A percentile compares a stretch with the other conserved stretches of the same genome.
Evolutionary conservation across 2,329 filamentous ascomycete genomes (phyloP).

Genomic region (Fonsecaea pugnacius): DNA sequence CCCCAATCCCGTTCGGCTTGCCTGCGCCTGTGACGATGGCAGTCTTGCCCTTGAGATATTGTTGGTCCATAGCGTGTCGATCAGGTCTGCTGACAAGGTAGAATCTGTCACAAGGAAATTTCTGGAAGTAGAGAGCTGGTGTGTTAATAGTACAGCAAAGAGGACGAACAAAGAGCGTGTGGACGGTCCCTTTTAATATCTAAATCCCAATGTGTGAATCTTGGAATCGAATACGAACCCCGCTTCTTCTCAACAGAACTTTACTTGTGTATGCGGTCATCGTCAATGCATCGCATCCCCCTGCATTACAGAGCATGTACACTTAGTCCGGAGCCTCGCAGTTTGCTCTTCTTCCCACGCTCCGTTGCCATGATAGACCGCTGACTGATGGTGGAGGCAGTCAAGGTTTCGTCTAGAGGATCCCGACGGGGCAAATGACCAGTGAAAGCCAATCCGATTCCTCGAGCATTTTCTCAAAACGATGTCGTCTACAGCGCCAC

Average conservation of each 20-base stretch:
- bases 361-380: not conserved
- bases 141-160: not conserved
- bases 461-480: not conserved
- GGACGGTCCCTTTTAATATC: not conserved
- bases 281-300: not conserved
- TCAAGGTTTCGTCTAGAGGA: not conserved
- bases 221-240: not conserved
- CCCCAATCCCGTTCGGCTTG: slow-evolving; percentile 39
- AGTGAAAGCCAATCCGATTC: not conserved
- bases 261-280: not conserved
- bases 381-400: slow-evolving; percentile 17
- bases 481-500: not conserved
- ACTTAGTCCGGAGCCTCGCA: not conserved
- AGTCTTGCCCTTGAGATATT: slow-evolving; percentile 35
- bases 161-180: not conserved
- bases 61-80: slow-evolving; percentile 20
- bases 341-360: not conserved
- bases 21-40: slow-evolving; percentile 41
- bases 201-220: not conserved
- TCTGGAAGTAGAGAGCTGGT: not conserved
- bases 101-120: not conserved
- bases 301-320: not conserved
- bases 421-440: not conserved
- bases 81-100: not conserved
- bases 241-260: not conserved